Evolutionary conservation across 148 eudicot species (phyloP).

Genomic region (Dysphania ambrosioides): DNA sequence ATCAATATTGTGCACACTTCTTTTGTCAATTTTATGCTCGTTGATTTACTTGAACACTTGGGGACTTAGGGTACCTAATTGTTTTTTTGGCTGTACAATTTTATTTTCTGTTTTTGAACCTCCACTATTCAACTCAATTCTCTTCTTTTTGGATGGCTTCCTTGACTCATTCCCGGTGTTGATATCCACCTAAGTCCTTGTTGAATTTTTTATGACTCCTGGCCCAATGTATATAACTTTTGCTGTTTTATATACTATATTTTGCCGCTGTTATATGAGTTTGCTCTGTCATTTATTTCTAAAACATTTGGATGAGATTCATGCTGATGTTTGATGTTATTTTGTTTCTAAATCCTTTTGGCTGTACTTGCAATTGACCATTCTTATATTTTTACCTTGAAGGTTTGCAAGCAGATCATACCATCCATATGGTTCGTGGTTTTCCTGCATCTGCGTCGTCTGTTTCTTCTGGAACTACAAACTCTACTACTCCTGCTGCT

Average conservation of each 20-base stretch:
- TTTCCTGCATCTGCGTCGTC: constrained; percentile 51
- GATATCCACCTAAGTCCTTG: not conserved
- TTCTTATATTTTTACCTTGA: constrained; percentile 15
- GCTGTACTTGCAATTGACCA: constrained; percentile 3
- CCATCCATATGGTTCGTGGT: constrained; percentile 81
- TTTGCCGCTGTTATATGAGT: not conserved
- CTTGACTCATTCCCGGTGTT: not conserved
- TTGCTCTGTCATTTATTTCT: too few relatives aligned
- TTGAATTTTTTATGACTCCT: too few relatives aligned
- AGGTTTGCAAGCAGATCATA: constrained; percentile 80
- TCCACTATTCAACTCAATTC: too few relatives aligned
- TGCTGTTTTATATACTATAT: too few relatives aligned
- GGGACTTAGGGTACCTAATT: too few relatives aligned
- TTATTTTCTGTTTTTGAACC: not conserved
- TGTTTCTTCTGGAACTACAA: constrained; percentile 36
- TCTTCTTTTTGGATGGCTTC: not conserved
- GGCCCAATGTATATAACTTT: too few relatives aligned
- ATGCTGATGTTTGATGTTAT: too few relatives aligned
- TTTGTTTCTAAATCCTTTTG: not conserved
- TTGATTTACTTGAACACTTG: too few relatives aligned
- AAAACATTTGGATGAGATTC: too few relatives aligned
- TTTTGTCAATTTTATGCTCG: not conserved
- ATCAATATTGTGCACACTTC: not conserved
- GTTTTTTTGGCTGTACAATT: too few relatives aligned
- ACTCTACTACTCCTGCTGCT: constrained; percentile 33